Base-by-base conservation (phyloP, 768 basidiomycete species). In the Lentinula edodes region DNA sequence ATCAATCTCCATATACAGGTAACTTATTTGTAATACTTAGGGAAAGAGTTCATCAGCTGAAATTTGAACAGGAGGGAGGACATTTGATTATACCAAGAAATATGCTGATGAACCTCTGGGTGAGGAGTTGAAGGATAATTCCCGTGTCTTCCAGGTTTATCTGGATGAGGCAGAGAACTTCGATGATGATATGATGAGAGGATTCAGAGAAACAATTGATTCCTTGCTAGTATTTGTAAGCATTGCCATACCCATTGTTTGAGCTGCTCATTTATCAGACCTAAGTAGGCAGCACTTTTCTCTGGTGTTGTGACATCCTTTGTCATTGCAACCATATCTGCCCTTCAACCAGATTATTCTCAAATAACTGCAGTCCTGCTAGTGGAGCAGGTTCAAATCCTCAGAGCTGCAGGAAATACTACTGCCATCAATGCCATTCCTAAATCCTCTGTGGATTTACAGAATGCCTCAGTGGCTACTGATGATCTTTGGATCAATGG, bases 401-500 rank as follows among this genome's bases (percentile, higher is more conserved):
- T 52, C 16, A 35, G 60, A 13, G 45, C 61, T 12, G 54, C 42
- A 12, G 61, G 42, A 7, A 36, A 56, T 36, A 12, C 12, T 6
- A 28, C 35, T 2, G 16, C 55, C 18, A 45, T 51, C 39, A 34
- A 57, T 5, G 28, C 23, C 32, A 23, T 62, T 34, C 34, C 55
- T 18, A n/a, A 5, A 23, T 51, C 48, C 6, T 5, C 23, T 8
- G 48, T 51, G 8, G 32, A 51, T 15, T 15, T 51, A 7, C 15
- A 62, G 55, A 38, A 43, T 13, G 39, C 41, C 6, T 45, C 54
- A 6, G n/a, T 48, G 7, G 23, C 16, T 20, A 50, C 32, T 35
- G 23, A 48, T 39, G 55, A 48, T 35, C 55, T 62, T 10, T 62
- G 61, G 61, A 54, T 62, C 39, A 62, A 62, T 50, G 61, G 56